Evolutionary conservation across 2,329 filamentous ascomycete genomes (phyloP).

Genomic region (Alternaria rosae): DNA sequence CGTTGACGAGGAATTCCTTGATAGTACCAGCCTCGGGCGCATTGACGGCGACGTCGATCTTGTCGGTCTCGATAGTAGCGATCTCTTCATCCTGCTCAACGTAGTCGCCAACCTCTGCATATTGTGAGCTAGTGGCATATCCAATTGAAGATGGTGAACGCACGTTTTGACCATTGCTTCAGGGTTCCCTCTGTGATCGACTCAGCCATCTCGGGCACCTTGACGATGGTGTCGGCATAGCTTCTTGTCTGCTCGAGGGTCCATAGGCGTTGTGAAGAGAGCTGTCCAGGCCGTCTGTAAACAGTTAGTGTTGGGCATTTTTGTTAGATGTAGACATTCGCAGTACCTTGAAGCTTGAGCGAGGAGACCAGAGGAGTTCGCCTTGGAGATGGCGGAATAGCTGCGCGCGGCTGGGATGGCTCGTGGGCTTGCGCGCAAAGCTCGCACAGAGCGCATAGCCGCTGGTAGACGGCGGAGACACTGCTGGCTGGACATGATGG

Average conservation of each 20-base stretch:
- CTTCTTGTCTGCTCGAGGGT: constrained; percentile 43
- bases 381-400: constrained; percentile 45
- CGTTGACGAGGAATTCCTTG: constrained; percentile 88
- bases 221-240: constrained; percentile 80
- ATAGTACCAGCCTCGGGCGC: constrained; percentile 89
- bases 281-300: constrained; percentile 39
- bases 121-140: constrained; percentile 10
- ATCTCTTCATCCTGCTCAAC: constrained; percentile 98
- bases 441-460: constrained; percentile 38
- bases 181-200: constrained; percentile 97
- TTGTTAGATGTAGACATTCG: background rate
- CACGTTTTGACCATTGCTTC: constrained; percentile 90
- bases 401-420: constrained; percentile 38
- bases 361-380: constrained; percentile 45
- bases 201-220: constrained; percentile 98
- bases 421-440: constrained; percentile 41
- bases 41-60: constrained; percentile 98
- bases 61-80: constrained; percentile 98
- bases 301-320: constrained; percentile 20
- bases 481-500: constrained; percentile 48
- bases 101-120: constrained; percentile 80
- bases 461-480: constrained; percentile 48
- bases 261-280: constrained; percentile 35
- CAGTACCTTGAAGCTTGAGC: constrained; percentile 38
- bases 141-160: background rate